Evolutionary conservation across 805 yeast genomes (phyloP), one percentile per base, ranked within the genome.

Genomic region (Barnettozyma vustinii): DNA sequence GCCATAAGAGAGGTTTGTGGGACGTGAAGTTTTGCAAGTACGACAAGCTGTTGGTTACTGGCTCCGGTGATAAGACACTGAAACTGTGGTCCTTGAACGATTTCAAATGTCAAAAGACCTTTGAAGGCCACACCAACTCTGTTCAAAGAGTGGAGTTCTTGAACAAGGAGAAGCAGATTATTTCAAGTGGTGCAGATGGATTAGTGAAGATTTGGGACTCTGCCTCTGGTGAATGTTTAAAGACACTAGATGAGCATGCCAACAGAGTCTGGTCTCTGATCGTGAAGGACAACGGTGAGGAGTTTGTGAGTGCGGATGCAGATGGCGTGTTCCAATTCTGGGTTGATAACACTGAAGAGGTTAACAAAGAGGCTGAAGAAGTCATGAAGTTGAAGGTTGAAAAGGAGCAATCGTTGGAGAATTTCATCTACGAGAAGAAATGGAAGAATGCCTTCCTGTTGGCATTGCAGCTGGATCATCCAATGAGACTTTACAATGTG

Each of bases 1-100:
- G 97, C 16, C 99, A 94, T 67, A 86, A 83, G 63, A 80, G 99
- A 60, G 98, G 98, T 12, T 77, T 94, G 40, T 94, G 98, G 96
- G 95, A 88, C 62, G 82, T 90, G 30, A 76, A 77, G 53, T 94
- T 94, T 64, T 87, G 89, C 59, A 81, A 80, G 35, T 86, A 75
- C 65, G 97, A 89, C 59, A 83, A 87, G 65, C 65, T 83, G 1
- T 55, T 94, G 18, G 84, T 80, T 21, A 91, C 97, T 1, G 83
- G 85, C n/a, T 81, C 95, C 32, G 97, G 98, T 54, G 99, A 92
- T 66, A 89, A 88, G 63, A 85, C 97, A 0, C 76, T 86, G 50
- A 86, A 88, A 60, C 75, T 90, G 40, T 94, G 99, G 99, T 85
- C 87, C 33, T 69, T 94, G 58, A 77, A 74, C 39, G 92, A 89